A percentile compares a stretch with the other conserved stretches of the same genome.
Conservation (phyloP, 2,329 filamentous ascomycete species). For the Aspergillus candidus region DNA sequence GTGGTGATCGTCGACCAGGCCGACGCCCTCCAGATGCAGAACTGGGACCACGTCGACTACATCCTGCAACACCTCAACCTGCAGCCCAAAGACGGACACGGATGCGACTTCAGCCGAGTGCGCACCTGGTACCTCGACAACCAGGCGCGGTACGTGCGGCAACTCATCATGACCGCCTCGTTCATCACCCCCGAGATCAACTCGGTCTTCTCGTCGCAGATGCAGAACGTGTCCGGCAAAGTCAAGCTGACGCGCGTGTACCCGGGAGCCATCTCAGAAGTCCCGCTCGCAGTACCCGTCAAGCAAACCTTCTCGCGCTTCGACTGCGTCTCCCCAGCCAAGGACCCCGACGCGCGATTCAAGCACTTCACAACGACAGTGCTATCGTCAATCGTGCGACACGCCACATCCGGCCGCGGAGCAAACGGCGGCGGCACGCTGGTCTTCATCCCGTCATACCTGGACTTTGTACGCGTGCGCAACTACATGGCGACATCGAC, state of each 20-base stretch:
- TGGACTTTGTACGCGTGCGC: slow-evolving; percentile 88
- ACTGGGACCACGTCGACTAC: slow-evolving; percentile 93
- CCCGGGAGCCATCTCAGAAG: slow-evolving; percentile 64
- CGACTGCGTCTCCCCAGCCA: slow-evolving; percentile 60
- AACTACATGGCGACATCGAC: slow-evolving; percentile 79
- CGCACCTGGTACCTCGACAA: slow-evolving; percentile 90
- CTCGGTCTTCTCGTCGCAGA: slow-evolving; percentile 66
- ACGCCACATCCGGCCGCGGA: slow-evolving; percentile 34
- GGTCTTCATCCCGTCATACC: slow-evolving; percentile 85
- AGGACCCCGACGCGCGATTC: slow-evolving; percentile 83
- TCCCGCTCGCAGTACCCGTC: slow-evolving; percentile 57
- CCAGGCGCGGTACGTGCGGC: slow-evolving; percentile 71
- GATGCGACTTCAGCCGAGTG: slow-evolving; percentile 88
- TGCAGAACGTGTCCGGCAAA: slow-evolving; percentile 76
- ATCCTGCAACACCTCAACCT: slow-evolving; percentile 88
- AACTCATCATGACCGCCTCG: slow-evolving; percentile 73
- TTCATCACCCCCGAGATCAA: slow-evolving; percentile 88
- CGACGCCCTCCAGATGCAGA: slow-evolving; percentile 93
- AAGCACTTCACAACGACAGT: slow-evolving; percentile 82
- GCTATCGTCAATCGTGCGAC: slow-evolving; percentile 66
- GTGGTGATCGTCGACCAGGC: slow-evolving; percentile 80
- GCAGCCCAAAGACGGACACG: slow-evolving; percentile 82
- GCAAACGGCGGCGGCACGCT: slow-evolving; percentile 63
- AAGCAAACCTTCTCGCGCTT: slow-evolving; percentile 90
- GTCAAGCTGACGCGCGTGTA: slow-evolving; percentile 66